Evolutionary conservation across 1,139 yeast genomes (phyloP), one percentile per base, ranked within the genome.

Genomic region (Yamadazyma songkhlaensis): DNA sequence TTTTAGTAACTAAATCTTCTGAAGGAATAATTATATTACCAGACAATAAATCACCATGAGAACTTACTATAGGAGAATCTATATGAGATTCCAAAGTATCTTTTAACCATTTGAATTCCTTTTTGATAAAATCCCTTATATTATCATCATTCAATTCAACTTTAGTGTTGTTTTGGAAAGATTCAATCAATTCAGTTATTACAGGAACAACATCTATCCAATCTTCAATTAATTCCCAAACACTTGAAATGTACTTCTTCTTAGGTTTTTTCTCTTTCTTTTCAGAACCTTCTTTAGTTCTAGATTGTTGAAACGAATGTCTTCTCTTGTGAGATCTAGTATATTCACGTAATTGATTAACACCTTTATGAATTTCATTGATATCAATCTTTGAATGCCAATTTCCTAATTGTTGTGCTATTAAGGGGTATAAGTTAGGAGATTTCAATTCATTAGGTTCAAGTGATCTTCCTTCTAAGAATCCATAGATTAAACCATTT

Each of bases 401-500:
- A 45, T 80, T 77, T 1, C 89, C 92, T 40, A 85, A 66, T 43
- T 79, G 77, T 38, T 76, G 77, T 0, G 92, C 84, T 28, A 85
- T 79, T 23, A 77, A 67, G 0, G 77, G 79, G 57, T 69, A 81
- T 23, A 83, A 51, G 14, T 55, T 50, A 3, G 65, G 64, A 37
- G 70, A 54, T 34, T 74, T 62, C 41, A 84, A 62, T 47, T 83
- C 86, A 13, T 62, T 60, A 13, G 81, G 75, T n/a, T 72, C 65
- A 20, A 83, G 62, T 1, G 89, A 74, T 29, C 83, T 60, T 9
- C 94, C 95, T 0, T 79, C 76, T 5, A 83, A 64, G 51, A 64
- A 85, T 9, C 87, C 90, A 52, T 85, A 85, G 10, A 85, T 74
- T 36, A 85, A 67, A 0, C 94, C 95, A 55, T 85, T 85, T 27